phyloP scores from a whole-genome alignment of 257 asterid species.

The Scutellaria baicalensis region DNA sequence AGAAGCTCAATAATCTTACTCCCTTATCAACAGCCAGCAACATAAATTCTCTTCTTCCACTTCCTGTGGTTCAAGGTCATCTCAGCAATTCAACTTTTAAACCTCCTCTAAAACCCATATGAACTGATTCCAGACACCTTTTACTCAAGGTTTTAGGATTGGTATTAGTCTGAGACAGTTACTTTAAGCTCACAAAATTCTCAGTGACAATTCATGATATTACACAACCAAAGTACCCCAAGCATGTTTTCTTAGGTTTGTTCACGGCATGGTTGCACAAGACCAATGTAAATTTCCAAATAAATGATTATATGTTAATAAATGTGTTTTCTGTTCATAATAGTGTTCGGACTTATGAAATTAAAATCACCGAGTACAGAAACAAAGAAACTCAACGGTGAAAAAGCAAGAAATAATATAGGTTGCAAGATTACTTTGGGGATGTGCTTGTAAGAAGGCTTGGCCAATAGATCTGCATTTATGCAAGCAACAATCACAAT shows the following conservation, averaged over 20 bases:
- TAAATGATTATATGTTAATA: neutral
- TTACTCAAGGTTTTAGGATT: neutral
- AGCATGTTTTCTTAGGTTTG: neutral
- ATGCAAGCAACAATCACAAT: constrained; percentile 19
- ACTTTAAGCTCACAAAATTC: neutral
- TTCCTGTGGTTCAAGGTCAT: neutral
- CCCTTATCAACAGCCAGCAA: neutral
- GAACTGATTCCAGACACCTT: neutral
- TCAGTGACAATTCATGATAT: constrained; percentile 1
- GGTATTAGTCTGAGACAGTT: neutral
- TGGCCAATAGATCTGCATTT: constrained; percentile 38
- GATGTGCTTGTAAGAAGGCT: constrained; percentile 83
- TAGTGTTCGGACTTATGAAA: neutral
- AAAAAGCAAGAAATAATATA: neutral
- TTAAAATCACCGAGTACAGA: neutral
- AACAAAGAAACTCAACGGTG: constrained; percentile 1
- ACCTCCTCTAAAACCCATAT: neutral
- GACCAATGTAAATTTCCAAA: neutral
- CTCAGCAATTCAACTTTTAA: neutral
- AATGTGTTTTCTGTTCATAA: neutral
- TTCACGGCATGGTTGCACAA: neutral
- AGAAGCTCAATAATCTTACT: neutral
- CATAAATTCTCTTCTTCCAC: neutral
- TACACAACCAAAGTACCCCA: neutral
- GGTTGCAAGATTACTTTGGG: constrained; percentile 58